phyloP scores from a whole-genome alignment of 2,329 filamentous ascomycete species.

The Aspergillus fumigatus region DNA sequence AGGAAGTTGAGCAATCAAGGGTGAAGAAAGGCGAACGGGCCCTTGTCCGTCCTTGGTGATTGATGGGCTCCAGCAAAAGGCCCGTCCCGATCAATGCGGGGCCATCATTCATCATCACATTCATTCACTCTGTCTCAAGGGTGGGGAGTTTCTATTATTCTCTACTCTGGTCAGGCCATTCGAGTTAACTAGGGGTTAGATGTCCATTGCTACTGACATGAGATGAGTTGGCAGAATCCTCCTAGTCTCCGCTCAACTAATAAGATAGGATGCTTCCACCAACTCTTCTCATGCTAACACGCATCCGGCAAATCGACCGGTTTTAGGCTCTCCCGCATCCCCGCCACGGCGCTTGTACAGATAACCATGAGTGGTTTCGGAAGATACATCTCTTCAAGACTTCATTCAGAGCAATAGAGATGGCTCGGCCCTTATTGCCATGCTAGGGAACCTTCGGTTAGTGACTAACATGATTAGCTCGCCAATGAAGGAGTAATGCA shows the following conservation, averaged over 20 bases:
- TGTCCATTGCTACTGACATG: no score
- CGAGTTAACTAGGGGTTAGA: not conserved
- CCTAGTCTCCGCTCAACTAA: not conserved
- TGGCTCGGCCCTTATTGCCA: not conserved
- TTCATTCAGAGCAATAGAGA: not conserved
- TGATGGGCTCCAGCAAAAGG: slow-evolving; percentile 1
- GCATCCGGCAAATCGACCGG: not conserved
- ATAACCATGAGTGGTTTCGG: not conserved
- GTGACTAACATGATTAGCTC: not conserved
- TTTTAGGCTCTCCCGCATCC: slow-evolving; percentile 8
- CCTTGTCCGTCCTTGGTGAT: not conserved
- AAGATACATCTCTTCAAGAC: not conserved
- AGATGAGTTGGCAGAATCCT: not conserved
- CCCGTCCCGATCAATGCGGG: slow-evolving; percentile 5
- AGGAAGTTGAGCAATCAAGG: not conserved
- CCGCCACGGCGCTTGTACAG: slow-evolving; percentile 16
- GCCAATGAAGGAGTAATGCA: not conserved
- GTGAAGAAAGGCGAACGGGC: not conserved
- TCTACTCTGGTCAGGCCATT: not conserved
- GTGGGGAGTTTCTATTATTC: no score
- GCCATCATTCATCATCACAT: not conserved
- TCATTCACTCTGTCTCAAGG: not conserved
- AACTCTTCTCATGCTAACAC: not conserved
- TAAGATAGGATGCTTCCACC: not conserved
- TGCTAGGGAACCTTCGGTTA: not conserved